Evolutionary conservation across 306 rosid species (phyloP).

Genomic region (Vicia faba): DNA sequence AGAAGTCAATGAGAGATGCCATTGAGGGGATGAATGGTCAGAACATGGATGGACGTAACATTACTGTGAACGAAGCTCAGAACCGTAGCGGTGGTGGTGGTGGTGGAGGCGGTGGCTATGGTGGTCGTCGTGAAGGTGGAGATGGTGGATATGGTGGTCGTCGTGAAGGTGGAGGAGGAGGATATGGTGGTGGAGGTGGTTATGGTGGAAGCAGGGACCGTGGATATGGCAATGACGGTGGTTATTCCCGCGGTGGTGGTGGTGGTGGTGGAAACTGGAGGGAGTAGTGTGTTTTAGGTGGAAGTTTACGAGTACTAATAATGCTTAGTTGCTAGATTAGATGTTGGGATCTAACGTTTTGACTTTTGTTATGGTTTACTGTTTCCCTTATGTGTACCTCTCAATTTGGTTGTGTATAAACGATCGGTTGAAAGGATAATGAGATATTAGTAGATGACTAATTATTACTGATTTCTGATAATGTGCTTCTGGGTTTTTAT

Average conservation of each 20-base stretch:
- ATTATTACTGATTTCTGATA: background rate
- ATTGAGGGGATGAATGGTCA: conserved; percentile 52
- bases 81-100: conserved; percentile 58
- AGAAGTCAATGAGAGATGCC: conserved; percentile 12
- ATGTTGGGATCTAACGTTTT: background rate
- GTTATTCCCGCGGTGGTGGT: conserved; percentile 44
- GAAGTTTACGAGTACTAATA: background rate
- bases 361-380: conserved; percentile 1
- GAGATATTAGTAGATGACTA: background rate
- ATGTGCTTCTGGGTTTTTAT: background rate
- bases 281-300: background rate
- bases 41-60: conserved; percentile 78
- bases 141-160: conserved; percentile 23
- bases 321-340: background rate
- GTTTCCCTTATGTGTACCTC: background rate
- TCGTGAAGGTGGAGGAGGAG: conserved; percentile 21
- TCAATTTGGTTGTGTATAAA: conserved; percentile 37
- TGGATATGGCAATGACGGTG: conserved; percentile 9
- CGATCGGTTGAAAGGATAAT: conserved; percentile 30
- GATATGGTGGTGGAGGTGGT: conserved; percentile 13
- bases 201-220: conserved; percentile 2
- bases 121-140: background rate
- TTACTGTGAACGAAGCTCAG: conserved; percentile 91
- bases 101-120: background rate
- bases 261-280: conserved; percentile 62